These are phyloP conservation scores for Sabuloglossum arenarium DNA, from an alignment of 495 filamentous ascomycete genomes.

Conservation along the genomic window DNA sequence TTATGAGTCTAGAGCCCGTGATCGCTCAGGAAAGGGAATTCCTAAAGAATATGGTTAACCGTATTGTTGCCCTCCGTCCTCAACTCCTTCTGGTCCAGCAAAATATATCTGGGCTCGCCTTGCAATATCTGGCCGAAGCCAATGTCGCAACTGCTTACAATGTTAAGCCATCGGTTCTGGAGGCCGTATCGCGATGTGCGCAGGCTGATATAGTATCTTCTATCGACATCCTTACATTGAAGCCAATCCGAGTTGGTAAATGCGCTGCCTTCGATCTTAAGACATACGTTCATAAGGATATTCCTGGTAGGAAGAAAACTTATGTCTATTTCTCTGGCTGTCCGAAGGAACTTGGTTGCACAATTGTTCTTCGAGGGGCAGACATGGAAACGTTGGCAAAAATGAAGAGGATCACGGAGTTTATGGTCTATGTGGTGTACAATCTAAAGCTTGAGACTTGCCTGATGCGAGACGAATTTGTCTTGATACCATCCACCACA, in stretches of 20 bases:
- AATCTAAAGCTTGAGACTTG: constrained; percentile 93
- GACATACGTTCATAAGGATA: constrained; percentile 63
- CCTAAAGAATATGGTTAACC: constrained; percentile 72
- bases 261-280: constrained; percentile 84
- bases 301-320: constrained; percentile 62
- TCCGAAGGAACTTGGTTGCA: constrained; percentile 82
- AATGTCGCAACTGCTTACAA: constrained; percentile 87
- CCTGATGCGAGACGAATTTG: constrained; percentile 88
- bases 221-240: constrained; percentile 76
- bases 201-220: constrained; percentile 86
- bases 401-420: constrained; percentile 89
- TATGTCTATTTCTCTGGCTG: constrained; percentile 93
- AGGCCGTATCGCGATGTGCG: constrained; percentile 79
- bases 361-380: constrained; percentile 79
- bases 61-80: constrained; percentile 71
- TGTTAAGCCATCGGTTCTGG: constrained; percentile 86
- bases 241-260: constrained; percentile 55
- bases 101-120: constrained; percentile 72
- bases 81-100: constrained; percentile 74
- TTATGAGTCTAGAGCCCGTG: constrained; percentile 95
- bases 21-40: constrained; percentile 96
- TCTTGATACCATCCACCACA: constrained; percentile 54
- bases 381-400: constrained; percentile 43
- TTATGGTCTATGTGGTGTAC: constrained; percentile 98
- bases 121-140: constrained; percentile 69